phyloP scores from a whole-genome alignment of 805 yeast genomes.

The Lachancea waltii region DNA sequence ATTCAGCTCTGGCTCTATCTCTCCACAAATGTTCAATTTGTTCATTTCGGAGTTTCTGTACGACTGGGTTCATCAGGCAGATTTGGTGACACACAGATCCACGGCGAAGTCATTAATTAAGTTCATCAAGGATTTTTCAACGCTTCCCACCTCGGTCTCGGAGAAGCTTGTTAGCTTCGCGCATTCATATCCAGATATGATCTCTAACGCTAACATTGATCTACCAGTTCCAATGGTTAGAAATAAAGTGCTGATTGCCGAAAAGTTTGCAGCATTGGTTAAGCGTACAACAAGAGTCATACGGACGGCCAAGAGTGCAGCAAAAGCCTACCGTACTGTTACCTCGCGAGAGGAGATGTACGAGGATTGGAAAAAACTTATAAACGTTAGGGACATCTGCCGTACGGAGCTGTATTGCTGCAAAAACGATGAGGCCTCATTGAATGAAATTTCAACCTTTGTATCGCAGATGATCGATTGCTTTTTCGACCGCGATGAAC shows the following conservation, averaged over 20 bases:
- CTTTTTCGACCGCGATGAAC: constrained; percentile 4
- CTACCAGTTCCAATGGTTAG: constrained; percentile 46
- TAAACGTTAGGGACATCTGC: constrained; percentile 29
- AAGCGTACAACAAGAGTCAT: constrained; percentile 49
- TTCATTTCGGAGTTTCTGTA: constrained; percentile 42
- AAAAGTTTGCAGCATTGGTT: constrained; percentile 45
- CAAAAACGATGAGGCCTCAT: constrained; percentile 27
- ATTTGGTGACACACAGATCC: constrained; percentile 50
- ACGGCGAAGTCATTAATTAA: constrained; percentile 56
- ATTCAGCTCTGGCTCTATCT: constrained; percentile 47
- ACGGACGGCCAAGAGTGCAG: constrained; percentile 47
- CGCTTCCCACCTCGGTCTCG: constrained; percentile 52
- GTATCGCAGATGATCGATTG: not conserved
- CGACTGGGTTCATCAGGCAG: constrained; percentile 67
- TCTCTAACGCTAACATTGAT: constrained; percentile 36
- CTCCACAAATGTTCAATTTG: constrained; percentile 56
- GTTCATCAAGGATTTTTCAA: constrained; percentile 44
- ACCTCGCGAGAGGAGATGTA: constrained; percentile 37
- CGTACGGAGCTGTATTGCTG: constrained; percentile 13
- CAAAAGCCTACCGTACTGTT: constrained; percentile 36
- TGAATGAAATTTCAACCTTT: constrained; percentile 3
- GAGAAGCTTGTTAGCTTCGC: constrained; percentile 50
- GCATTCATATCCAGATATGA: constrained; percentile 40
- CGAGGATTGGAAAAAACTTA: constrained; percentile 48
- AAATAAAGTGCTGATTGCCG: constrained; percentile 50